These are phyloP conservation scores for Cercophora sp. DNA, from an alignment of 495 filamentous ascomycete genomes.

Conservation along the genomic window DNA sequence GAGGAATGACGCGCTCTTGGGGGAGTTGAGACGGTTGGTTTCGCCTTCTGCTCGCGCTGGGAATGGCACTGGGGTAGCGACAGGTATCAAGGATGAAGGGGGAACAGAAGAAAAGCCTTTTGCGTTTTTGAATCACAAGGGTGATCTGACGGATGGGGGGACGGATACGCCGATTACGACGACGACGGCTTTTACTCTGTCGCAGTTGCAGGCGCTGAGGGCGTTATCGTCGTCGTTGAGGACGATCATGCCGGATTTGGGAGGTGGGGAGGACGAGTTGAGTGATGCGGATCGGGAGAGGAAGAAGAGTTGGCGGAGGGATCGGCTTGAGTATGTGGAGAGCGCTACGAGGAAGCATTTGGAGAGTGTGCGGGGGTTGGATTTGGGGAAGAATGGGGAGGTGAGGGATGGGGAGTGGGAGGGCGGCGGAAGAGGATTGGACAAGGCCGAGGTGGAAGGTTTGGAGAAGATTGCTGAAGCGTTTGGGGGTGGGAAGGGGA, in stretches of 20 bases:
- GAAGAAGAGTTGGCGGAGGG: slow-evolving; percentile 47
- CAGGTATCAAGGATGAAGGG: slow-evolving; percentile 2
- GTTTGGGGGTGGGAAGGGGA: slow-evolving; percentile 31
- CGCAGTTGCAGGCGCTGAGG: slow-evolving; percentile 76
- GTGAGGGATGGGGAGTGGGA: slow-evolving; percentile 56
- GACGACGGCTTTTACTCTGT: slow-evolving; percentile 72
- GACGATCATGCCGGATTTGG: slow-evolving; percentile 54
- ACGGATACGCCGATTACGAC: slow-evolving; percentile 58
- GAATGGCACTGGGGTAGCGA: background rate
- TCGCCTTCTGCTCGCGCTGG: slow-evolving; percentile 10
- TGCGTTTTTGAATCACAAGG: slow-evolving; percentile 46
- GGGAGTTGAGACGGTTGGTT: slow-evolving; percentile 58
- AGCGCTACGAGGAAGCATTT: slow-evolving; percentile 56
- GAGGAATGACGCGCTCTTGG: slow-evolving; percentile 70
- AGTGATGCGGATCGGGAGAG: slow-evolving; percentile 15
- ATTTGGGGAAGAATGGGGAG: slow-evolving; percentile 52
- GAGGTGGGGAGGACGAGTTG: slow-evolving; percentile 30
- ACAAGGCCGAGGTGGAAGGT: slow-evolving; percentile 48
- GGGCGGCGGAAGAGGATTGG: slow-evolving; percentile 34
- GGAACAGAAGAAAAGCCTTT: slow-evolving; percentile 34
- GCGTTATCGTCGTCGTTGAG: slow-evolving; percentile 59
- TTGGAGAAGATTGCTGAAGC: slow-evolving; percentile 45
- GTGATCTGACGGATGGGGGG: slow-evolving; percentile 38
- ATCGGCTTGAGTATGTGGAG: slow-evolving; percentile 74
- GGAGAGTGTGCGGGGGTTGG: slow-evolving; percentile 50